These are phyloP conservation scores for Saccharomyces jurei DNA, from an alignment of 805 yeast genomes.

Conservation along the genomic window DNA sequence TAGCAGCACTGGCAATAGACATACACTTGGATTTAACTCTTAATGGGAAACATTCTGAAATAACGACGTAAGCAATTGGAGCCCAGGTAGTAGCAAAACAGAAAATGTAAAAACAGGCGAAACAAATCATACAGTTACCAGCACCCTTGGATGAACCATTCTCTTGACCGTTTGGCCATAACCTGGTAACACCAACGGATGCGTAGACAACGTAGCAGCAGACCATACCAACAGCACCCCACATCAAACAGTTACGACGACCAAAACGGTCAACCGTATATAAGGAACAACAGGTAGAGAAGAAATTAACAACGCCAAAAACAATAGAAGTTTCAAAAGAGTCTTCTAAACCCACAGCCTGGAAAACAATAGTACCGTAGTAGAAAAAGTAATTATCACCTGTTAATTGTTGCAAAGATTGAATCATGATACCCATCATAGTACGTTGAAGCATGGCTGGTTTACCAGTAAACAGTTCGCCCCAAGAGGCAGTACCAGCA, in stretches of 20 bases:
- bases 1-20: conserved; percentile 55
- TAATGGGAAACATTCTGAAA: conserved; percentile 65
- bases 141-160: conserved; percentile 36
- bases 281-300: conserved; percentile 47
- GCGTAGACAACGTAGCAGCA: conserved; percentile 43
- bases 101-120: conserved; percentile 64
- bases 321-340: conserved; percentile 52
- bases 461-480: conserved; percentile 55
- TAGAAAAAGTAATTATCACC: conserved; percentile 64
- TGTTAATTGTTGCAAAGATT: conserved; percentile 60
- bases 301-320: conserved; percentile 53
- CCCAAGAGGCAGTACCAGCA: conserved; percentile 62
- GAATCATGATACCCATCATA: conserved; percentile 46
- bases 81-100: conserved; percentile 75
- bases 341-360: conserved; percentile 52
- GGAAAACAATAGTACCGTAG: conserved; percentile 54
- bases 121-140: conserved; percentile 63
- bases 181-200: conserved; percentile 48
- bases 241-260: conserved; percentile 39
- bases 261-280: conserved; percentile 49
- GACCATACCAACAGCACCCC: conserved; percentile 43
- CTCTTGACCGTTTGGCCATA: conserved; percentile 33
- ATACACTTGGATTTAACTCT: conserved; percentile 55
- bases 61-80: conserved; percentile 56
- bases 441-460: conserved; percentile 47